Evolutionary conservation across 2,329 filamentous ascomycete genomes (phyloP), one percentile per base, ranked within the genome.

Genomic region (Rachicladosporium sp.): DNA sequence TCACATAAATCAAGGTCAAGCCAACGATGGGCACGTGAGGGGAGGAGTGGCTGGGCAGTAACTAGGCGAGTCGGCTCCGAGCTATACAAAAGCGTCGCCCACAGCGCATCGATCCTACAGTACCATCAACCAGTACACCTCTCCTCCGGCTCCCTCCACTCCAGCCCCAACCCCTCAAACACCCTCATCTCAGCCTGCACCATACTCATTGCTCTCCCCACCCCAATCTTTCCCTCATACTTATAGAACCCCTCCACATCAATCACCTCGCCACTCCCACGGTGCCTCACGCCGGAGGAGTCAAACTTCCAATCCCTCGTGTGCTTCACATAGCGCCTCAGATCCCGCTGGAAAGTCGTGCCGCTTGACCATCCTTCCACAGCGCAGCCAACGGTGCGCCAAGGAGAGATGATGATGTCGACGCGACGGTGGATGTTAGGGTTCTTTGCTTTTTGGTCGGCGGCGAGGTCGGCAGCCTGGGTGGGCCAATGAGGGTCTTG

Each of bases 331-430:
- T 89, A 93, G 29, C 80, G 67, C 31, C 89, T 69, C 39, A 96
- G 58, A 58, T 96, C 91, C 15, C 89, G 70, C 65, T 95, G 77
- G 50, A 95, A 96, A 0, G 87, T 95, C 0, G 80, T 93, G 1
- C 79, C 89, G 1, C 87, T 84, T 10, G 76, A 81, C 91, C 89
- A 96, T 2, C 87, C 88, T 11, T 89, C 64, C 3, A 96, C 71
- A 0, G 88, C 89, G 50, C 87, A 95, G 0, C 91, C 89, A 0
- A 83, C 78, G 0, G 86, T 93, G 41, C 78, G 80, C 84, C 89
- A 95, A 0, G 88, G 86, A 13, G 77, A 78, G 45, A 96, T 69
- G 48, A 96, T 89, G 42, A 96, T 94, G 55, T 96, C 89, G 1
- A 96, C 88, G 34, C 89, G 72, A 12, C 87, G 76, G 55, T 94